Conservation (phyloP, 2,329 filamentous ascomycete species). For the Aspergillus aculeatus region DNA sequence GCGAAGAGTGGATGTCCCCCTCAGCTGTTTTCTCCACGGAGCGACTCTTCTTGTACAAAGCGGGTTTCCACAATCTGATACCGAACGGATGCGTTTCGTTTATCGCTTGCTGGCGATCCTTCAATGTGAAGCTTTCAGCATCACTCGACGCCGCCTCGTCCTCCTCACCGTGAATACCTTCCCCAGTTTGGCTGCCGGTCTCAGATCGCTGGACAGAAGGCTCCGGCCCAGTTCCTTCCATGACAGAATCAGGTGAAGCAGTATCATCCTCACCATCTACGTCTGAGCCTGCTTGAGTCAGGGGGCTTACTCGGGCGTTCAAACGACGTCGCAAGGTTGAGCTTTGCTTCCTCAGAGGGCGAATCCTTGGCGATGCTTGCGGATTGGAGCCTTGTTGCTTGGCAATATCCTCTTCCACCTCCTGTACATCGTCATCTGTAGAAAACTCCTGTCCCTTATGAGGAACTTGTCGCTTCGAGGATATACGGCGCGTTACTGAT, state of each 20-base stretch:
- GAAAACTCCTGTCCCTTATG: constrained; percentile 85
- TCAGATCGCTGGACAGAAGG: constrained; percentile 24
- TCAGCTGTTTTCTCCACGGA: constrained; percentile 96
- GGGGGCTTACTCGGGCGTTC: constrained; percentile 31
- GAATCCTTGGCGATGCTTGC: constrained; percentile 36
- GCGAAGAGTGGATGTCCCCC: constrained; percentile 93
- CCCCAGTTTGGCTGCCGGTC: constrained; percentile 16
- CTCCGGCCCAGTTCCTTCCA: constrained; percentile 22
- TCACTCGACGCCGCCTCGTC: constrained; percentile 75
- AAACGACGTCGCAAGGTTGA: constrained; percentile 44
- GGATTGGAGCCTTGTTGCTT: constrained; percentile 34
- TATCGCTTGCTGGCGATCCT: constrained; percentile 94
- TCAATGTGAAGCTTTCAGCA: constrained; percentile 95
- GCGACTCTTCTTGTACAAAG: constrained; percentile 93
- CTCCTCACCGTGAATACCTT: constrained; percentile 57
- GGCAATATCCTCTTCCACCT: constrained; percentile 70
- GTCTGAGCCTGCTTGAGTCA: constrained; percentile 38
- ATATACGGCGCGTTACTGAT: constrained; percentile 68
- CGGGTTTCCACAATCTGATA: constrained; percentile 98
- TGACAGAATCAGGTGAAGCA: constrained; percentile 31
- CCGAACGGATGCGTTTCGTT: constrained; percentile 98
- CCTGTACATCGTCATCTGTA: constrained; percentile 79
- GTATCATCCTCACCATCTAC: constrained; percentile 40
- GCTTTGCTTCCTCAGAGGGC: constrained; percentile 33
- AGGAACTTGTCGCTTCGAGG: constrained; percentile 68